Evolutionary conservation across 1,139 yeast genomes (phyloP), one percentile per base, ranked within the genome.

Genomic region (Kodamaea arcana): DNA sequence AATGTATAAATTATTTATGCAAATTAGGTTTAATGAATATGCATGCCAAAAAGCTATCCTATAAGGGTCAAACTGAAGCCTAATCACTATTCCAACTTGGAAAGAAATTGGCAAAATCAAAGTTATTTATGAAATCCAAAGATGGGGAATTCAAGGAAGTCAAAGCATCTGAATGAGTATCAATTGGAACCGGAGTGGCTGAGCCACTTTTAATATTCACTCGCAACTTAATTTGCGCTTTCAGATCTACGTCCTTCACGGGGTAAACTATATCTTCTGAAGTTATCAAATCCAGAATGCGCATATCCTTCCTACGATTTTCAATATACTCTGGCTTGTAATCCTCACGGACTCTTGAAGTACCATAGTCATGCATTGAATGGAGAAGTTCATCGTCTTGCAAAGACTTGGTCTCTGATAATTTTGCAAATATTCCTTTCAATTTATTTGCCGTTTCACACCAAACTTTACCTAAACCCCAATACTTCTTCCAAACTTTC

Each of bases 391-490:
- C 45, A 23, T 56, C 60, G 25, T 48, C 48, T 29, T 53, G 45
- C 10, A 52, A 34, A 2, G 45, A 39, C 25, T 36, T 38, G 4
- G 36, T 29, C 32, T 44, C 42, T 10, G 49, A 37, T 9, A 47
- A 38, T 15, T 44, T 42, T 1, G 47, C 47, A 34, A 56, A 57
- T 7, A 47, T 37, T 11, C 44, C 43, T 32, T 50, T 48, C 31
- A 57, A 43, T 27, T 48, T 46, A 15, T 44, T 34, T 11, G 52
- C 41, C 2, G 52, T 45, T 17, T 51, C 49, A 26, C 50, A 48
- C 61, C 61, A 57, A 13, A 50, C 47, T 32, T 52, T 44, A 1
- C 58, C 62, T 32, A 57, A 43, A 11, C 55, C 56, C 62, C 62
- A 57, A 10, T 45, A 42, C 24, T 42, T 39, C 25, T 45, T 43